Evolutionary conservation across 2,329 filamentous ascomycete species (phyloP).

Genomic region (Colletotrichum spinosum): DNA sequence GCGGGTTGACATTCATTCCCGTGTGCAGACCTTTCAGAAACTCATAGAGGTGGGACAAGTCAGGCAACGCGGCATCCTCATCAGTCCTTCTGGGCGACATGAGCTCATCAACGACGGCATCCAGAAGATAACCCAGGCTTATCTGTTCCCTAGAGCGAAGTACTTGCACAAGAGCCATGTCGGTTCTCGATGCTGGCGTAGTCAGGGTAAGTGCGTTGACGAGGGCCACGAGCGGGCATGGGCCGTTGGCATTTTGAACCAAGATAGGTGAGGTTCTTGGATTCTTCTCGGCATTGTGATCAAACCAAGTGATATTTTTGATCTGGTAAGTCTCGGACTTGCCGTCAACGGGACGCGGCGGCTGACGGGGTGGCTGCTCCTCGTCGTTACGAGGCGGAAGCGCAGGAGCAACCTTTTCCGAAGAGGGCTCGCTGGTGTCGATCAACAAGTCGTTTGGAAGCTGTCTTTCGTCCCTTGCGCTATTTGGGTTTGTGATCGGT

Average conservation of each 20-base stretch:
- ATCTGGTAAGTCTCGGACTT: conserved; percentile 88
- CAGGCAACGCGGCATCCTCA: conserved; percentile 75
- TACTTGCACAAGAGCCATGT: conserved; percentile 82
- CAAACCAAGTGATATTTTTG: conserved; percentile 89
- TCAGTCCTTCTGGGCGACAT: conserved; percentile 80
- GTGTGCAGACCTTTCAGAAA: conserved; percentile 92
- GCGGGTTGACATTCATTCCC: conserved; percentile 97
- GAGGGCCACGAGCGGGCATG: conserved; percentile 90
- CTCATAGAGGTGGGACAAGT: conserved; percentile 86
- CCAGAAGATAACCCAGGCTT: conserved; percentile 84
- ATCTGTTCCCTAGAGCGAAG: conserved; percentile 87
- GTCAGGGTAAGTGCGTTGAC: conserved; percentile 93
- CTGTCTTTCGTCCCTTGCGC: background rate
- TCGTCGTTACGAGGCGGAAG: conserved; percentile 52
- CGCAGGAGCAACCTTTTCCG: conserved; percentile 42
- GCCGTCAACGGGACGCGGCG: conserved; percentile 50
- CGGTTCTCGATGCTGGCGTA: conserved; percentile 70
- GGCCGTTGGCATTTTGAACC: conserved; percentile 93
- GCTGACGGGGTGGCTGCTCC: conserved; percentile 51
- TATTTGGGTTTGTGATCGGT: background rate
- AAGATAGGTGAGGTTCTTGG: conserved; percentile 86
- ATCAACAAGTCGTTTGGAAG: background rate
- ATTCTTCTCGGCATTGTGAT: conserved; percentile 68
- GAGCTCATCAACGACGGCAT: conserved; percentile 93
- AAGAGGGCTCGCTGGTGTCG: background rate